Evolutionary conservation across 2,329 filamentous ascomycete species (phyloP), one percentile per base, ranked within the genome.

Genomic region (Verticillium alfalfae): DNA sequence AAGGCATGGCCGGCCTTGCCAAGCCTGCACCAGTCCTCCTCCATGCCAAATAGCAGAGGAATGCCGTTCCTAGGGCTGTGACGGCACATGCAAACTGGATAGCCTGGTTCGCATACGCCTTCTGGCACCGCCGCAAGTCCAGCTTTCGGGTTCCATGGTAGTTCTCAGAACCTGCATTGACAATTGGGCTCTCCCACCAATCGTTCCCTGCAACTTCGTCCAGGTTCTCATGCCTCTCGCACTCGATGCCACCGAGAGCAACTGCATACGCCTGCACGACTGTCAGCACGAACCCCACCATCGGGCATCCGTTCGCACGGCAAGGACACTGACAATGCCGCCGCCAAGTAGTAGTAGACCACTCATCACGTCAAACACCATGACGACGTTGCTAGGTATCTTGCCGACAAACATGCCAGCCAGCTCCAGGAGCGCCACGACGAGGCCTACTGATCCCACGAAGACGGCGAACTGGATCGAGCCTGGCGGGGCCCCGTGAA

Each of bases 21-120:
- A 49, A 54, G 22, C 62, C 59, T 16, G 60, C 22, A 10, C 57
- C 58, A 36, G 58, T 26, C 8, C 59, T 62, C 60, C 22, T 64
- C 60, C 58, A 64, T 3, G 57, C 52, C 18, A 63, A 26, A 31
- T 61, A 66, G 22, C 58, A 37, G 9, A 66, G 56, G 12, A 39
- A 16, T n/a, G 63, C 16, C 15, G 63, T 66, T 0, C 54, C 52
- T 9, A 64, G 12, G 2, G 49, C 61, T 16, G 63, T 52, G 2
- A 60, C 61, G 2, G 55, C 56, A 4, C 63, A 60, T 34, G 63
- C 63, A 5, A 66, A 64, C 2, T 64, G 63, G 45, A 66, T 57
- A 1, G 63, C 59, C 36, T 66, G 63, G 3, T 60, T 52, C 16
- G 64, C 63, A 0, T 26, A 59, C 2, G 61, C 63, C 15, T 63